Evolutionary conservation across 2,329 filamentous ascomycete species (phyloP).

Genomic region (Aureobasidium sp.): DNA sequence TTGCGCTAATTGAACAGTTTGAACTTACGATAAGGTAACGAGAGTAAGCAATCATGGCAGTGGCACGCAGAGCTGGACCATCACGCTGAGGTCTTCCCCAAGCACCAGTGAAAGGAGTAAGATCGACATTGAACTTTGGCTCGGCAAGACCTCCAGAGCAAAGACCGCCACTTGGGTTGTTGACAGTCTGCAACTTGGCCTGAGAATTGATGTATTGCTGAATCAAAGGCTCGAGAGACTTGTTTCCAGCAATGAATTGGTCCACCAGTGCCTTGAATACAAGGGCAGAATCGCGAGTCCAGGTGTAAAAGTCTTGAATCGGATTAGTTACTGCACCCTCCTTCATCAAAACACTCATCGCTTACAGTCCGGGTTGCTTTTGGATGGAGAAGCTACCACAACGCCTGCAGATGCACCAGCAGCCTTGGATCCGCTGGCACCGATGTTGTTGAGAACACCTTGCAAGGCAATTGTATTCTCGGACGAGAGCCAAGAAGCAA

Average conservation of each 20-base stretch:
- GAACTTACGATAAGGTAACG: constrained; percentile 55
- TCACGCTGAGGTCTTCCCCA: constrained; percentile 82
- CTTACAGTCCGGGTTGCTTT: constrained; percentile 48
- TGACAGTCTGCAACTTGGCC: constrained; percentile 57
- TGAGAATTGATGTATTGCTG: constrained; percentile 63
- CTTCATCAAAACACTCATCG: too few relatives aligned
- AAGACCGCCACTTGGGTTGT: constrained; percentile 60
- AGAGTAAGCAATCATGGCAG: constrained; percentile 63
- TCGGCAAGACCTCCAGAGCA: constrained; percentile 55
- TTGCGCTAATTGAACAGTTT: constrained; percentile 34
- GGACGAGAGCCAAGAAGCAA: constrained; percentile 33
- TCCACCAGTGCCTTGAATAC: constrained; percentile 64
- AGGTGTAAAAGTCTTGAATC: constrained; percentile 63
- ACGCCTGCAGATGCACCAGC: constrained; percentile 44
- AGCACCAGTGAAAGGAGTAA: constrained; percentile 48
- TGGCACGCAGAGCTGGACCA: constrained; percentile 69
- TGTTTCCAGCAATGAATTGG: constrained; percentile 55
- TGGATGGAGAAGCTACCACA: constrained; percentile 51
- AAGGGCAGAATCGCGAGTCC: constrained; percentile 68
- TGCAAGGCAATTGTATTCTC: constrained; percentile 45
- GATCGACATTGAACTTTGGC: constrained; percentile 64
- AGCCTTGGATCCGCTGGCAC: constrained; percentile 43
- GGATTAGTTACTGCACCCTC: neutral
- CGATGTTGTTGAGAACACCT: constrained; percentile 51
- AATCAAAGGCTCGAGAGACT: constrained; percentile 52